Evolutionary conservation across 768 basidiomycete genomes (phyloP).

Genomic region (Candolleomyces aberdarensis): DNA sequence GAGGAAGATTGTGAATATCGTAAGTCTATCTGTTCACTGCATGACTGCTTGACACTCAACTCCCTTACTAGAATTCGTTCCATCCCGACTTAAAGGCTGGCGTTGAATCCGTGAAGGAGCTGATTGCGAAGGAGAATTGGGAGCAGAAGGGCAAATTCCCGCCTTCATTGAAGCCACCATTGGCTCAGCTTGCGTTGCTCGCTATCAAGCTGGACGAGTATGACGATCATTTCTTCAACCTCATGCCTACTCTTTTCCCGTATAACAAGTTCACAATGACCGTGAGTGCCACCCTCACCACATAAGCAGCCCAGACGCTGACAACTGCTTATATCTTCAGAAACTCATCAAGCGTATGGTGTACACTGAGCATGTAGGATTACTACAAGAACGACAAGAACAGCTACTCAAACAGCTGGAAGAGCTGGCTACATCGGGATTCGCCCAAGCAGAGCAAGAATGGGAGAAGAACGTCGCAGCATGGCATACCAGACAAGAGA

Average conservation of each 20-base stretch:
- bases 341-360: constrained; percentile 94
- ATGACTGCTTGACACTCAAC: not conserved
- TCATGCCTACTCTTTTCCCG: constrained; percentile 84
- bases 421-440: constrained; percentile 59
- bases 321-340: constrained; percentile 31
- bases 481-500: constrained; percentile 72
- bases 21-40: constrained; percentile 23
- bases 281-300: constrained; percentile 36
- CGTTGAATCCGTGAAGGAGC: constrained; percentile 56
- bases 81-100: constrained; percentile 63
- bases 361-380: constrained; percentile 65
- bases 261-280: constrained; percentile 97
- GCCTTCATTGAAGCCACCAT: constrained; percentile 64
- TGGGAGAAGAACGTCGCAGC: constrained; percentile 66
- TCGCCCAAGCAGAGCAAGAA: constrained; percentile 68
- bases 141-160: constrained; percentile 89
- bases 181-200: constrained; percentile 67
- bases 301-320: too few relatives aligned
- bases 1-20: constrained; percentile 67
- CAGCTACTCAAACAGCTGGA: constrained; percentile 62
- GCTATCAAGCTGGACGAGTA: constrained; percentile 87
- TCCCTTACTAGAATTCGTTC: constrained; percentile 51
- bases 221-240: constrained; percentile 87
- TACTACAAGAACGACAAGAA: constrained; percentile 67
- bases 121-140: constrained; percentile 71